Percentiles rank a stretch among this genome's conserved stretches.
Evolutionary conservation across 257 asterid genomes (phyloP).

Genomic region (Nicotiana knightiana): DNA sequence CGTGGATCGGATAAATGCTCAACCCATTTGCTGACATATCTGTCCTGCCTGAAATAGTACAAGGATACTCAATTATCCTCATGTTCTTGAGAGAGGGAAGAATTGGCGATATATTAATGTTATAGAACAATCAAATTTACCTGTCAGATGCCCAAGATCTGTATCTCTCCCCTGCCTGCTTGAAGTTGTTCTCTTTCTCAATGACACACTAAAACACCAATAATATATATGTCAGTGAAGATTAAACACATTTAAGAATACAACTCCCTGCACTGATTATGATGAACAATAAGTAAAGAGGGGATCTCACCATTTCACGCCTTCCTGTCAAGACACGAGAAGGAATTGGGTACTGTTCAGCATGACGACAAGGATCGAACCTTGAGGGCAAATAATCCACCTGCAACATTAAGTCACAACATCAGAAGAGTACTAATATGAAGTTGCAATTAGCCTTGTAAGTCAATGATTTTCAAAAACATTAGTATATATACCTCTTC

Average conservation of each 20-base stretch:
- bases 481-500: conserved; percentile 45
- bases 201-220: conserved; percentile 33
- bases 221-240: background rate
- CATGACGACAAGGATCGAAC: conserved; percentile 54
- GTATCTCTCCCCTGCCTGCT: conserved; percentile 67
- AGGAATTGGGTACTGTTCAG: conserved; percentile 60
- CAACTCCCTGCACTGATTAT: background rate
- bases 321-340: conserved; percentile 40
- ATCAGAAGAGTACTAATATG: conserved; percentile 1
- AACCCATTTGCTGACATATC: conserved; percentile 45
- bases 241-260: background rate
- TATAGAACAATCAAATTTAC: conserved; percentile 16
- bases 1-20: conserved; percentile 54
- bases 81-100: background rate
- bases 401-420: conserved; percentile 20
- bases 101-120: background rate
- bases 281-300: background rate
- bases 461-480: no score
- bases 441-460: background rate
- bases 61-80: background rate
- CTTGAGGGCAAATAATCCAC: conserved; percentile 81
- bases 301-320: conserved; percentile 44
- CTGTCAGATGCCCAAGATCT: conserved; percentile 52
- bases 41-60: conserved; percentile 47
- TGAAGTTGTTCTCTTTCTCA: conserved; percentile 61